Conservation (phyloP, 768 basidiomycete species). For the Termitomyces sp. region DNA sequence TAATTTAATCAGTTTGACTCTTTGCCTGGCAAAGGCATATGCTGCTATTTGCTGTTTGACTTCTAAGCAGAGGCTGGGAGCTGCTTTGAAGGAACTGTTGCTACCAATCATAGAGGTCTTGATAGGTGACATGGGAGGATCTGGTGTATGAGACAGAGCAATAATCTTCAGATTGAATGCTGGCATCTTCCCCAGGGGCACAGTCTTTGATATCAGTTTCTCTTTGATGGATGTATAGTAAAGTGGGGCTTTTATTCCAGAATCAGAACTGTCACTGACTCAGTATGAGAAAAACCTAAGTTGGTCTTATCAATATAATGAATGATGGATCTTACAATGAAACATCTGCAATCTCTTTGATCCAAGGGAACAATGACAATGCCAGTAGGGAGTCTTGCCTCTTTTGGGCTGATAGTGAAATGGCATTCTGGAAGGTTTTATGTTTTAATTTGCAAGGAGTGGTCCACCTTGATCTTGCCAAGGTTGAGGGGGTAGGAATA, state of each 20-base stretch:
- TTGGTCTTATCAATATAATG: background rate
- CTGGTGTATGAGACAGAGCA: background rate
- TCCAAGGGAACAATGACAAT: slow-evolving; percentile 1
- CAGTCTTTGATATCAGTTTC: background rate
- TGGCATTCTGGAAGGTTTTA: background rate
- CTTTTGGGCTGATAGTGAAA: background rate
- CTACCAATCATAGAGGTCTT: slow-evolving; percentile 12
- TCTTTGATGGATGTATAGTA: background rate
- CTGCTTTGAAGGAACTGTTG: slow-evolving; percentile 14
- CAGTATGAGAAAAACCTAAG: background rate
- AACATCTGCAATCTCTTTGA: slow-evolving; percentile 19
- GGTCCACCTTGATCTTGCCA: background rate
- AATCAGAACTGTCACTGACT: slow-evolving; percentile 7
- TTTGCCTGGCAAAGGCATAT: slow-evolving; percentile 23
- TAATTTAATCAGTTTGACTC: slow-evolving; percentile 25
- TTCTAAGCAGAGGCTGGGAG: slow-evolving; percentile 27
- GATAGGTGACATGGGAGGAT: slow-evolving; percentile 27
- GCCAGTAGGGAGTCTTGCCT: background rate
- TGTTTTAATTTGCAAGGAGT: slow-evolving; percentile 6
- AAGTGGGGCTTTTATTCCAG: background rate
- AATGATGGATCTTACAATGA: slow-evolving; percentile 11
- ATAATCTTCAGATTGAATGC: slow-evolving; percentile 10
- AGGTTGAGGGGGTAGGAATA: slow-evolving; percentile 1
- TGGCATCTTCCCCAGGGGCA: slow-evolving; percentile 8
- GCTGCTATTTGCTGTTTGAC: slow-evolving; percentile 30